Base-by-base conservation (phyloP, 208 protist species). In the Trypanosoma rangeli region DNA sequence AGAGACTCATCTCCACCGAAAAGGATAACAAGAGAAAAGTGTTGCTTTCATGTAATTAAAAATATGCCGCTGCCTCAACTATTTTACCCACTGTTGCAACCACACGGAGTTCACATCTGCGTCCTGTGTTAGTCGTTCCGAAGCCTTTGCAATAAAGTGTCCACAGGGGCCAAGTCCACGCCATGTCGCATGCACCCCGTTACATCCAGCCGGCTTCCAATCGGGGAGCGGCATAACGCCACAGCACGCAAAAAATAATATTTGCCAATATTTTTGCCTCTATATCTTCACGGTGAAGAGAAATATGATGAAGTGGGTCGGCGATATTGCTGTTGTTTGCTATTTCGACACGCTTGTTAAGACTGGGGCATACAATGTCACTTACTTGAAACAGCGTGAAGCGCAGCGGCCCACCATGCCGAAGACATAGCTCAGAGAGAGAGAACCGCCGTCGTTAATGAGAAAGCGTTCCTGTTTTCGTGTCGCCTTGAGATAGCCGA, bases 281-380 rank as follows among this genome's bases (percentile, higher is more conserved):
- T 4, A 93, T 33, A 64, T 83, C 68, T 5, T 84, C 86, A 13
- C 52, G 55, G 2, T 63, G 49, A 29, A 86, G 67, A 39, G 46
- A 4, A 16, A 70, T 78, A 26, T 79, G 16, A 33, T 75, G 73
- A 48, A 80, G 18, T 33, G 58, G 55, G 54, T 83, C 74, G 33
- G 79, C 65, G 31, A 89, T 61, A 9, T 52, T 54, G 66, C 87
- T 87, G 66, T 89, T 92, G 73, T 86, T 86, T 20, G 82, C 79
- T 18, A 78, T 77, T 13, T 80, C 64, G 0, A 89, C 9, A 39
- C 76, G 76, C 31, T 87, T 74, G 56, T 89, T 82, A 59, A 87
- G 77, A 46, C 66, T 77, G 0, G 83, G 84, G 52, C 83, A 85
- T n/a, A 89, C 84, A 35, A 92, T 68, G 65, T 92, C 84, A 28